Evolutionary conservation across 2,329 filamentous ascomycete genomes (phyloP).

Genomic region (Aureobasidium sp.): DNA sequence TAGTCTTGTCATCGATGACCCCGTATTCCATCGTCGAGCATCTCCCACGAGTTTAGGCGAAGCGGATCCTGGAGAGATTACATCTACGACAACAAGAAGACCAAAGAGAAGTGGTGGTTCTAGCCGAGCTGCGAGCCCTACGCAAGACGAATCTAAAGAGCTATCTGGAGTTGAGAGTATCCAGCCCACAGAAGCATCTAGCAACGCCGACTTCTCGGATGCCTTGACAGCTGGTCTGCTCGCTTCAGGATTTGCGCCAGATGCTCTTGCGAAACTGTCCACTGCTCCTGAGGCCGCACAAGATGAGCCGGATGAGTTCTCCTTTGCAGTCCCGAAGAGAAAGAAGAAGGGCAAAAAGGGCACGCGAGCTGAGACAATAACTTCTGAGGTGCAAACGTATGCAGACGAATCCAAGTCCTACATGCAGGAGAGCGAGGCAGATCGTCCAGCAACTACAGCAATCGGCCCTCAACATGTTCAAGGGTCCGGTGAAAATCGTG

Average conservation of each 20-base stretch:
- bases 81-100: slow-evolving; percentile 17
- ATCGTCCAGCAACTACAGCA: no score
- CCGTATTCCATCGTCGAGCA: slow-evolving; percentile 26
- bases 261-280: slow-evolving; percentile 3
- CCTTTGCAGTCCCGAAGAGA: slow-evolving; percentile 27
- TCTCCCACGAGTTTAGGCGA: slow-evolving; percentile 26
- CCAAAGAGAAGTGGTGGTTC: slow-evolving; percentile 23
- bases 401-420: no score
- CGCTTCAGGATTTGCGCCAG: slow-evolving; percentile 26
- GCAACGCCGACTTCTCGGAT: slow-evolving; percentile 25
- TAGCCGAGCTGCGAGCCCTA: slow-evolving; percentile 24
- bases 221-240: slow-evolving; percentile 28
- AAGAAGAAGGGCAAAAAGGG: slow-evolving; percentile 39
- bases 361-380: slow-evolving; percentile 28
- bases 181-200: background rate
- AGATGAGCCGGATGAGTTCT: slow-evolving; percentile 23
- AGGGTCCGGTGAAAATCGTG: background rate
- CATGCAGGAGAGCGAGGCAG: background rate
- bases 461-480: background rate
- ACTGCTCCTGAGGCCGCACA: slow-evolving; percentile 9
- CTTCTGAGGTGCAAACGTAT: background rate
- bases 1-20: slow-evolving; percentile 36
- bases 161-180: background rate
- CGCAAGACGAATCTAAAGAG: slow-evolving; percentile 24
- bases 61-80: slow-evolving; percentile 25